Evolutionary conservation across 2,329 filamentous ascomycete genomes (phyloP).

Genomic region (Orbilia blumenaviensis): DNA sequence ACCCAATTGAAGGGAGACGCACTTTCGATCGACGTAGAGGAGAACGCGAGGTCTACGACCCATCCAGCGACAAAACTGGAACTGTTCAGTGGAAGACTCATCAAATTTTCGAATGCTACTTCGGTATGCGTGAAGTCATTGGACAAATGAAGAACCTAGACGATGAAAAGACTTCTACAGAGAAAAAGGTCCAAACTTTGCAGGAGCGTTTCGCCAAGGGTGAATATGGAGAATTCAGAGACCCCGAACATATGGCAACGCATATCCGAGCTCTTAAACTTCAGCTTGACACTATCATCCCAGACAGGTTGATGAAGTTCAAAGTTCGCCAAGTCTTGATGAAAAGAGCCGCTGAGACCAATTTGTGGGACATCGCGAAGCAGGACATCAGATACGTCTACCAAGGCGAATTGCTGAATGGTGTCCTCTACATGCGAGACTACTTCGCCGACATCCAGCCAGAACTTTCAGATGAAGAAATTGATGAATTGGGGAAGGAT

Average conservation of each 20-base stretch:
- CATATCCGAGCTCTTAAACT: background rate
- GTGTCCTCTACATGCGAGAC: constrained; percentile 10
- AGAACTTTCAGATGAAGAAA: background rate
- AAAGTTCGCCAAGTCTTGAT: constrained; percentile 17
- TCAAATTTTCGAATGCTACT: constrained; percentile 41
- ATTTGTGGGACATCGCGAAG: constrained; percentile 43
- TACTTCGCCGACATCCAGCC: background rate
- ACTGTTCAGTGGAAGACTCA: constrained; percentile 25
- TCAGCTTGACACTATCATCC: background rate
- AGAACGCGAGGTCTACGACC: constrained; percentile 25
- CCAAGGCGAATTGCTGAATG: constrained; percentile 19
- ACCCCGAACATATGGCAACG: background rate
- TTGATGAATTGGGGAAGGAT: background rate
- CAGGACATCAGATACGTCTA: constrained; percentile 16
- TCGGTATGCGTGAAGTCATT: background rate
- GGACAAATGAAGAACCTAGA: background rate
- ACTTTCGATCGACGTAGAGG: constrained; percentile 1
- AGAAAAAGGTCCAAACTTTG: background rate
- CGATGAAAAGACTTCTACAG: background rate
- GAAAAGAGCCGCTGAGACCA: constrained; percentile 16
- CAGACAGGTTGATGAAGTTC: background rate
- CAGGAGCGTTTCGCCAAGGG: background rate
- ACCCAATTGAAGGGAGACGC: constrained; percentile 14
- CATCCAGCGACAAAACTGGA: background rate
- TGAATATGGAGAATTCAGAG: background rate